Base-by-base conservation (phyloP, 1,139 yeast genomes). In the Suhomyces coccinellae region DNA sequence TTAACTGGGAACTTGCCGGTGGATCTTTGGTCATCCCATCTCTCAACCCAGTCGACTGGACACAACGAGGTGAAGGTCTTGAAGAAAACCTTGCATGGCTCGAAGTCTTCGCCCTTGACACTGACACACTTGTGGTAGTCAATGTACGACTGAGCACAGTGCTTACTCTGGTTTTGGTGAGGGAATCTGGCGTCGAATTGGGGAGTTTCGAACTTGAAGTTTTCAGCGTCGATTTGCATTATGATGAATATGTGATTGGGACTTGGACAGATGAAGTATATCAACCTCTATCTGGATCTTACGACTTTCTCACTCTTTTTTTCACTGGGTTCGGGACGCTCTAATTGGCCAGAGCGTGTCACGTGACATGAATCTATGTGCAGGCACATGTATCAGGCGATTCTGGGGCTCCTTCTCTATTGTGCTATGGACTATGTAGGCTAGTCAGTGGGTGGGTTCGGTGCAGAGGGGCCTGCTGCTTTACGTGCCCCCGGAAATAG, bases 101-200 rank as follows among this genome's bases (percentile, higher is more conserved):
- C 97, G 65, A 93, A 93, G 54, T 91, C 98, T 75, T 93, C 98
- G 66, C 99, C 99, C 78, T 91, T 91, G 58, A 91, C 90, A 64
- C 84, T 86, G 68, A 93, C 82, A 78, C 99, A 93, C 75, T 90
- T 91, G 85, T 87, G 93, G 84, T 91, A 93, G 74, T 93, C 99
- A 63, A 93, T 89, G 77, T 91, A 93, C 57, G 95, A 80, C 77
- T 91, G 98, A 83, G 95, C 95, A 80, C 99, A 91, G 80, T 91
- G 97, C 77, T 87, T 90, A 63, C 97, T 87, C 75, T 91, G 99
- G 83, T 91, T 93, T 71, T 83, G 91, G 79, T 88, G 83, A 59
- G 99, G 98, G 84, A 88, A 89, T 73, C 97, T 85, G 62, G 95
- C 86, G 73, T 87, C 93, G 75, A 85, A 87, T 65, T 87, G 93